These are phyloP conservation scores for Leptodermis oblonga DNA, from an alignment of 257 asterid species.

Conservation along the genomic window DNA sequence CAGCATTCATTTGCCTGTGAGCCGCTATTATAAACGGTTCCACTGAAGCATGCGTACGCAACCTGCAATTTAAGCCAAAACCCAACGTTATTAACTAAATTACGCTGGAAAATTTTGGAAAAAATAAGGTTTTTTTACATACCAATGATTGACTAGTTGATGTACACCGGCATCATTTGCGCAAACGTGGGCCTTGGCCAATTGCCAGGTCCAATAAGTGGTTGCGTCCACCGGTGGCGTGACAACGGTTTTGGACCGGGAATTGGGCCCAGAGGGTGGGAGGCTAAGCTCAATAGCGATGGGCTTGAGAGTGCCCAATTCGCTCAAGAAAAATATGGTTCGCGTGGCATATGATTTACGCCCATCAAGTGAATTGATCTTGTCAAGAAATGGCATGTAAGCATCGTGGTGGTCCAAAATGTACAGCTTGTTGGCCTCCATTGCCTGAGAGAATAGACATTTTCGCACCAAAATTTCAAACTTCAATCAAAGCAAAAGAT, in stretches of 20 bases:
- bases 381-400: constrained; percentile 75
- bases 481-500: not conserved
- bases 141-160: constrained; percentile 97
- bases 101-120: not conserved
- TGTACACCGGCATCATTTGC: constrained; percentile 99
- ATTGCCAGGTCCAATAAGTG: constrained; percentile 76
- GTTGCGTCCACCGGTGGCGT: constrained; percentile 78
- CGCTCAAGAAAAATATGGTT: constrained; percentile 66
- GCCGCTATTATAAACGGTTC: constrained; percentile 95
- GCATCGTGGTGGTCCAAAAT: constrained; percentile 81
- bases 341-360: constrained; percentile 89
- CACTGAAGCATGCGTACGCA: constrained; percentile 80
- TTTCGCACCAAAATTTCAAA: not conserved
- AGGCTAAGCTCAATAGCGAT: constrained; percentile 87
- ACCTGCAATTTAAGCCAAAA: constrained; percentile 36
- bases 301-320: constrained; percentile 75
- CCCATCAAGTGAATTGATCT: constrained; percentile 81
- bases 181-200: constrained; percentile 92
- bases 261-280: constrained; percentile 41
- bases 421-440: constrained; percentile 63
- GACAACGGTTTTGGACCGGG: constrained; percentile 59
- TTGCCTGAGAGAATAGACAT: constrained; percentile 43
- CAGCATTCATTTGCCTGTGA: constrained; percentile 87
- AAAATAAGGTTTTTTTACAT: constrained; percentile 9
- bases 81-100: not conserved